A percentile compares a stretch with the other conserved stretches of the same genome.
Evolutionary conservation across 176 grass and related monocot genomes (phyloP).

Genomic region (Cymbopogon citratus): DNA sequence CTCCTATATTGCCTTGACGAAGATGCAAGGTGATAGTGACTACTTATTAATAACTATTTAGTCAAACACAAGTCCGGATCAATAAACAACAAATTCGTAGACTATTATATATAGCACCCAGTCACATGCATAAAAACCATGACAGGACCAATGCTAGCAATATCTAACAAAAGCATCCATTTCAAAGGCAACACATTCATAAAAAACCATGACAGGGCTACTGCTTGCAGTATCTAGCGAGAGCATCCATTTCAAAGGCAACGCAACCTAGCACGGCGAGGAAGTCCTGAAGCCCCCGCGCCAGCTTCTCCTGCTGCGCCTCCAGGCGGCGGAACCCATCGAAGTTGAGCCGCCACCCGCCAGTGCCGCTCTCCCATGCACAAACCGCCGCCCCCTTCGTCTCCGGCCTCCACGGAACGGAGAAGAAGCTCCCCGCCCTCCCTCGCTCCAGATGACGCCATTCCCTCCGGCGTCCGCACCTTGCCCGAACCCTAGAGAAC

Average conservation of each 20-base stretch:
- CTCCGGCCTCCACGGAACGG: constrained; percentile 11
- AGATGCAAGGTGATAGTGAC: neutral
- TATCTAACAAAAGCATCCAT: neutral
- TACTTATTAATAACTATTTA: neutral
- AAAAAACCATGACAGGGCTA: neutral
- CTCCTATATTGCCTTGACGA: neutral
- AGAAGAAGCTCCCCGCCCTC: constrained; percentile 52
- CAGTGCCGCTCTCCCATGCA: no score
- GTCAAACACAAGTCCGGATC: neutral
- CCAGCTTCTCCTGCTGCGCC: neutral
- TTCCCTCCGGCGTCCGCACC: neutral
- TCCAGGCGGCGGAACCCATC: constrained; percentile 33
- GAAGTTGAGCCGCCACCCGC: constrained; percentile 41
- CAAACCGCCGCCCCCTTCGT: neutral
- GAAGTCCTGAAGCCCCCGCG: constrained; percentile 51
- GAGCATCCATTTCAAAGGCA: neutral
- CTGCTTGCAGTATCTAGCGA: neutral
- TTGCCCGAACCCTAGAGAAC: neutral
- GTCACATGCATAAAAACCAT: neutral
- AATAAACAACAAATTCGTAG: neutral
- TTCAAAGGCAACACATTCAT: neutral
- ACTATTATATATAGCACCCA: neutral
- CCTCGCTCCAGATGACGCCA: neutral
- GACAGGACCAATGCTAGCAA: no score
- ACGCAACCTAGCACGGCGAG: constrained; percentile 57